phyloP scores from a whole-genome alignment of 2,329 filamentous ascomycete genomes.

The Fusarium continuum region DNA sequence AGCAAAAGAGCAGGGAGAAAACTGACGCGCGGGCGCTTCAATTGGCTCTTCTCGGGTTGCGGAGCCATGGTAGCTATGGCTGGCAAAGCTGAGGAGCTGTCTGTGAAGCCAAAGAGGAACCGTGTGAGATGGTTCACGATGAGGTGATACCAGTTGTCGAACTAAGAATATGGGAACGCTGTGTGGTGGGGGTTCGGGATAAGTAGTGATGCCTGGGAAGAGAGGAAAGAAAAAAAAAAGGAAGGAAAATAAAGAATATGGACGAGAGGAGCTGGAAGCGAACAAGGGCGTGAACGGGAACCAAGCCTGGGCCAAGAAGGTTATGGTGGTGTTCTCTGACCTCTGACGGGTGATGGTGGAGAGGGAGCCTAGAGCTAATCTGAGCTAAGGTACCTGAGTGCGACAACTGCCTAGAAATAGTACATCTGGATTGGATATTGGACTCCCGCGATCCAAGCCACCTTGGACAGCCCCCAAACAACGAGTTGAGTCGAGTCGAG shows the following conservation, averaged over 20 bases:
- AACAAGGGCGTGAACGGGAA: conserved; percentile 44
- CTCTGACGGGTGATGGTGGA: conserved; percentile 24
- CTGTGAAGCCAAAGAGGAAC: conserved; percentile 31
- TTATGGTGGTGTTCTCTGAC: conserved; percentile 44
- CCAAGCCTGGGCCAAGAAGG: conserved; percentile 33
- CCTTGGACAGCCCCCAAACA: conserved; percentile 22
- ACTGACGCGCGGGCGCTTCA: conserved; percentile 82
- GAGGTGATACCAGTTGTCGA: conserved; percentile 6
- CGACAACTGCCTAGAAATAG: conserved; percentile 32
- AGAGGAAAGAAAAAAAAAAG: background rate
- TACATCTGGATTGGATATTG: conserved; percentile 19
- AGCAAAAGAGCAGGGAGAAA: conserved; percentile 28
- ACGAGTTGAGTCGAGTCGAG: conserved; percentile 10
- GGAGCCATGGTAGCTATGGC: conserved; percentile 61
- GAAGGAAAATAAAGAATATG: conserved; percentile 18
- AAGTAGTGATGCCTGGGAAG: conserved; percentile 38
- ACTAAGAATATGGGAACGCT: conserved; percentile 2
- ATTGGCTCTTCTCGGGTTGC: conserved; percentile 78
- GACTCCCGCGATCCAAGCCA: conserved; percentile 37
- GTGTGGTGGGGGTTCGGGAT: conserved; percentile 18
- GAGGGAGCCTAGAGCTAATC: conserved; percentile 34
- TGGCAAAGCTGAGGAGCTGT: conserved; percentile 15
- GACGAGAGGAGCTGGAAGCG: conserved; percentile 24
- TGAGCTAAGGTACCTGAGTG: conserved; percentile 28
- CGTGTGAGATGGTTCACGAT: conserved; percentile 26